Evolutionary conservation across 495 filamentous ascomycete genomes (phyloP), one percentile per base, ranked within the genome.

Genomic region (Hyaloscypha bicolor): DNA sequence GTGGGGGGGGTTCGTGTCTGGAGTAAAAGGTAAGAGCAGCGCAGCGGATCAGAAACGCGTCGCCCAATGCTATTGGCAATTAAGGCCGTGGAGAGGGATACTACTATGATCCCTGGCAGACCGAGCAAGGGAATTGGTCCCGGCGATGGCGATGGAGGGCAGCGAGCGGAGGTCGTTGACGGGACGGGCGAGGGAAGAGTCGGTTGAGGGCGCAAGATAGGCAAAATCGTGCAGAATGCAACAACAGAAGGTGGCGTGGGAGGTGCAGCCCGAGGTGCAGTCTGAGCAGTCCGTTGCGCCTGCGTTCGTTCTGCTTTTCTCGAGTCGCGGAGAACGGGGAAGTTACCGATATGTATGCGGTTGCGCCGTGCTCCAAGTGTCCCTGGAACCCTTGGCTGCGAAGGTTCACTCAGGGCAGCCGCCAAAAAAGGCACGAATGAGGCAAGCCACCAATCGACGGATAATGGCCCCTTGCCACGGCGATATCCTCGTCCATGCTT

Each of bases 91-190:
- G 29, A 67, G 33, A n/a, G 64, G 62, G 60, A 37, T 6, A 48
- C 8, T 11, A 12, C 4, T 67, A 64, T 67, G 64, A 57, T 60
- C 58, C 68, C 52, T 39, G 68, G 42, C 25, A 60, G 33, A 65
- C 21, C 11, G 67, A 62, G 32, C 35, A 57, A 69, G 19, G 22
- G 45, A 48, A 58, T 58, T 33, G 62, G 37, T 37, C 16, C 21
- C 29, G 45, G 53, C 52, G 57, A 30, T 31, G 21, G 32, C 31
- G 52, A 56, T 19, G 11, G 31, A 53, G 30, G 39, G 45, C 48
- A 48, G 66, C 14, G 37, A 9, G 37, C 6, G 21, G 53, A 31
- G 31, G 42, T 52, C 30, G 55, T 48, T 6, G 31, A 39, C 29
- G 32, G 42, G n/a, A 51, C 42, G 42, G 42, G 42, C 16, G 30